Percentiles rank a stretch among this genome's conserved stretches.
These are phyloP conservation scores for Moesziomyces aphidis DNA, from an alignment of 1,284 basidiomycete species.

Conservation along the genomic window DNA sequence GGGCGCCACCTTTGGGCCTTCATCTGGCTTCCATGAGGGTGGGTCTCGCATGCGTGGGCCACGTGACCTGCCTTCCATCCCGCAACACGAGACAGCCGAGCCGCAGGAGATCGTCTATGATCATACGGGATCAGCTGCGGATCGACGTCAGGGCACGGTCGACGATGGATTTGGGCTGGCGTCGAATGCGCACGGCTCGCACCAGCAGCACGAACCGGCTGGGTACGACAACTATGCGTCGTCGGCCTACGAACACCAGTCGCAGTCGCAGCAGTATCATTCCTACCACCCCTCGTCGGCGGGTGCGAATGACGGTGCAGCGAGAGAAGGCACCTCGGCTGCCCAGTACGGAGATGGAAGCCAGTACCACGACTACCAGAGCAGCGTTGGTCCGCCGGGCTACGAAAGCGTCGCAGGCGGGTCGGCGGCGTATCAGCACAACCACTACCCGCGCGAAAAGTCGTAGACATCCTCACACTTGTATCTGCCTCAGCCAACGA, in stretches of 20 bases:
- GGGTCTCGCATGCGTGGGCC: slow-evolving; percentile 23
- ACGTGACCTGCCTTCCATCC: slow-evolving; percentile 33
- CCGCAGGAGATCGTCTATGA: slow-evolving; percentile 30
- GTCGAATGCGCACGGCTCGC: slow-evolving; percentile 23
- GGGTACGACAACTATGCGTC: slow-evolving; percentile 40
- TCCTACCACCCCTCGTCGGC: slow-evolving; percentile 11
- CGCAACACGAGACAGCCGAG: slow-evolving; percentile 17
- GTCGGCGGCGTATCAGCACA: slow-evolving; percentile 17
- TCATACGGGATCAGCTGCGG: slow-evolving; percentile 6
- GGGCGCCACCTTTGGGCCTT: slow-evolving; percentile 44
- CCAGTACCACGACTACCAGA: slow-evolving; percentile 41
- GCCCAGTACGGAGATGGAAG: slow-evolving; percentile 6
- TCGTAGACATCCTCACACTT: neutral
- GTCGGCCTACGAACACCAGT: slow-evolving; percentile 33
- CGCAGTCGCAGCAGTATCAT: slow-evolving; percentile 29
- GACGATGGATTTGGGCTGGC: slow-evolving; percentile 57
- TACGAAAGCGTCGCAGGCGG: slow-evolving; percentile 28
- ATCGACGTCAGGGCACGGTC: slow-evolving; percentile 34
- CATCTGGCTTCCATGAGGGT: slow-evolving; percentile 8
- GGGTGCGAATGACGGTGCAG: slow-evolving; percentile 6
- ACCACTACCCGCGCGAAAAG: slow-evolving; percentile 35
- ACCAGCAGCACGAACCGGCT: slow-evolving; percentile 8
- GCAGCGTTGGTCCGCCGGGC: slow-evolving; percentile 31
- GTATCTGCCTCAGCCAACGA: neutral
- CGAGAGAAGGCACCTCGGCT: slow-evolving; percentile 9